Percentiles rank a stretch among this genome's conserved stretches.
Evolutionary conservation across 1,139 yeast species (phyloP).

Genomic region (Kodamaea sp.): DNA sequence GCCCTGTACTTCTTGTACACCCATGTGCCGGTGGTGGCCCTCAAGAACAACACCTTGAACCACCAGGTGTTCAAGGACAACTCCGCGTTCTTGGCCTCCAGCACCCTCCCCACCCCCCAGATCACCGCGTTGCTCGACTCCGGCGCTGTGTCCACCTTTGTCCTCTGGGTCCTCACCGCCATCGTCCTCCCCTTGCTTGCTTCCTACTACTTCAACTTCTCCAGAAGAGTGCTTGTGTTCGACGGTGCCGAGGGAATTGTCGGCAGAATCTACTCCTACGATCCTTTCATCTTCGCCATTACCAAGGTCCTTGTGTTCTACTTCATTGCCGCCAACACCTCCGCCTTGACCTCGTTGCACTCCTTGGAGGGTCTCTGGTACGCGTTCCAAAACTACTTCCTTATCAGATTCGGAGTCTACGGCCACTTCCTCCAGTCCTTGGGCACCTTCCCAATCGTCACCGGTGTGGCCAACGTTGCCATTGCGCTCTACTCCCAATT

Average conservation of each 20-base stretch:
- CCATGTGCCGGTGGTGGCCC: conserved; percentile 40
- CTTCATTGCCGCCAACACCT: conserved; percentile 35
- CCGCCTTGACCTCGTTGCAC: conserved; percentile 20
- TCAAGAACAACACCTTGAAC: conserved; percentile 39
- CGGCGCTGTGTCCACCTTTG: conserved; percentile 32
- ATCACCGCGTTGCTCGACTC: conserved; percentile 31
- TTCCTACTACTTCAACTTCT: conserved; percentile 56
- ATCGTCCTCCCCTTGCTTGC: conserved; percentile 44
- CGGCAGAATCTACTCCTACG: conserved; percentile 49
- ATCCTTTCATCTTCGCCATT: conserved; percentile 60
- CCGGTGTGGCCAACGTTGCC: conserved; percentile 50
- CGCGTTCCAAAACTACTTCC: conserved; percentile 37
- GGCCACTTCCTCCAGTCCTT: conserved; percentile 34
- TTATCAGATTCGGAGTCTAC: conserved; percentile 42
- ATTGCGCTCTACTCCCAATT: conserved; percentile 52
- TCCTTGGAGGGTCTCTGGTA: conserved; percentile 36
- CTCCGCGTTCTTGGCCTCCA: conserved; percentile 27
- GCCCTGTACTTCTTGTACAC: conserved; percentile 34
- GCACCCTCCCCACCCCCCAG: conserved; percentile 37
- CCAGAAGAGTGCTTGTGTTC: conserved; percentile 38
- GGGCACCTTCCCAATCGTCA: conserved; percentile 50
- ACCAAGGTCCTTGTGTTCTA: conserved; percentile 49
- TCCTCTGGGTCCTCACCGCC: conserved; percentile 45
- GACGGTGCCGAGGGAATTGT: conserved; percentile 25
- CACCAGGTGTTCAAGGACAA: conserved; percentile 42